Evolutionary conservation across 2,329 filamentous ascomycete genomes (phyloP), one percentile per base, ranked within the genome.

Genomic region (Pseudohalonectria lignicola): DNA sequence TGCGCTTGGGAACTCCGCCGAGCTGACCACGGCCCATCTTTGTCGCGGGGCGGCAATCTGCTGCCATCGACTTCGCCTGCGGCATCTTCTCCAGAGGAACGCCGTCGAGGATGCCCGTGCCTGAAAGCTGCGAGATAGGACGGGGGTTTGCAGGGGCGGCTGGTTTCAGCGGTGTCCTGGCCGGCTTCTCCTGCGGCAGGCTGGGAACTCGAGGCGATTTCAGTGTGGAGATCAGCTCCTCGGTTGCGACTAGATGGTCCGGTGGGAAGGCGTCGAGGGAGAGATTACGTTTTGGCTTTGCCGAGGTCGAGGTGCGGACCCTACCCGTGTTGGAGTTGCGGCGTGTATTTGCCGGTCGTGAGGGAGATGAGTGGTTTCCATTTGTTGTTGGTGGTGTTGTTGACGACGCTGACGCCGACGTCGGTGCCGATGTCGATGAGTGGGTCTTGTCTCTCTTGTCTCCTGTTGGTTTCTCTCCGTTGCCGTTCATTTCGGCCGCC

Each of bases 261-360:
- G 45, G 33, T 3, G 50, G 32, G 32, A 52, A 56, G 2, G 55
- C 45, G 25, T 61, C 57, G 28, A 56, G 47, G 1, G 57, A 55
- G 4, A 60, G 41, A 30, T 53, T 54, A 6, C 53, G 51, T 37
- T 56, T 55, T 5, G 53, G 46, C 28, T 49, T 51, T 3, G 54
- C 41, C 4, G 49, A 44, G 4, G 50, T 44, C 7, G 53, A 37
- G 2, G 56, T 53, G 15, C 55, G 50, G 9, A 60, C 49, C 19
- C 53, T 53, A n/a, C n/a, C n/a, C 4, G 57, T 51, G 40, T 53
- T 57, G 1, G 57, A 56, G 25, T 57, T 60, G 1, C 53, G 53
- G 25, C 55, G 51, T 5, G 42, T 12, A 26, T 8, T 12, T 26
- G 8, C 23, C 23, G 23, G 23, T n/a, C n/a, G n/a, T n/a, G n/a